These are phyloP conservation scores for Angomonas deanei DNA, from an alignment of 208 protist genomes.

Conservation along the genomic window DNA sequence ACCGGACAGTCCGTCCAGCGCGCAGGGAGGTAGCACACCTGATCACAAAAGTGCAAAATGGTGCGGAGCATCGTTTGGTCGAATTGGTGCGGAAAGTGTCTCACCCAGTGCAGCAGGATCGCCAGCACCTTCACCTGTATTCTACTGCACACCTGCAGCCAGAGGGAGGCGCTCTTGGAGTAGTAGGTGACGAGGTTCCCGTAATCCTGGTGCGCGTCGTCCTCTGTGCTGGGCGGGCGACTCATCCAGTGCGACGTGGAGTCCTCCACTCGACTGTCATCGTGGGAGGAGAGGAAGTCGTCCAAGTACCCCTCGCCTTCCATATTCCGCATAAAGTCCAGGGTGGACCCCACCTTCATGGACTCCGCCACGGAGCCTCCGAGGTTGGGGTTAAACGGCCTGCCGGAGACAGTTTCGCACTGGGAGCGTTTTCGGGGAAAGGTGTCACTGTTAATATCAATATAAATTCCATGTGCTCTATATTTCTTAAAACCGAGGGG, in stretches of 20 bases:
- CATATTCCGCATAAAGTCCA: background rate
- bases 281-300: background rate
- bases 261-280: background rate
- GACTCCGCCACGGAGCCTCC: too few species aligned
- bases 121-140: conserved; percentile 51
- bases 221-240: background rate
- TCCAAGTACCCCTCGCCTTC: background rate
- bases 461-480: conserved; percentile 35
- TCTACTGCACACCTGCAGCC: conserved; percentile 30
- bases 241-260: background rate
- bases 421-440: conserved; percentile 26
- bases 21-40: conserved; percentile 24
- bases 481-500: conserved; percentile 38
- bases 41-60: conserved; percentile 46
- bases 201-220: background rate
- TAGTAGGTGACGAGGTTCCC: conserved; percentile 27
- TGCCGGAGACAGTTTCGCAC: conserved; percentile 37
- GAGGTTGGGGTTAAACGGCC: too few species aligned
- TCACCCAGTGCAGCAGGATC: conserved; percentile 48
- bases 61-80: conserved; percentile 37
- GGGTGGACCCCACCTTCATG: background rate
- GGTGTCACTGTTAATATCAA: conserved; percentile 25
- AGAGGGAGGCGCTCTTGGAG: conserved; percentile 38
- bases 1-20: conserved; percentile 42
- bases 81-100: conserved; percentile 48